Conservation (phyloP, 1,139 yeast genomes). For the Kodamaea alishanica region DNA sequence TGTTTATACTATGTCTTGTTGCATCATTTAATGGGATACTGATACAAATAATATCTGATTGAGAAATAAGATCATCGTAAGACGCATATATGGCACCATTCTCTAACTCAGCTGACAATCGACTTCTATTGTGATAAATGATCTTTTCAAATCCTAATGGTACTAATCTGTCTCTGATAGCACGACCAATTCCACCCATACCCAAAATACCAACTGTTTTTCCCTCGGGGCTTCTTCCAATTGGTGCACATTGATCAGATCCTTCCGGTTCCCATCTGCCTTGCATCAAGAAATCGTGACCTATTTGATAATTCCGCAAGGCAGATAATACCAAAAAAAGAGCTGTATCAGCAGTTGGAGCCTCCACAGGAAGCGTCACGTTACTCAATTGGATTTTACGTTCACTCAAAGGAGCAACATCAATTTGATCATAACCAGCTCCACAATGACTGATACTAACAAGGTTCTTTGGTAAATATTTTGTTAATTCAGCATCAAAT, state of each 20-base stretch:
- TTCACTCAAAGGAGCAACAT: constrained; percentile 48
- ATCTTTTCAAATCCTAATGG: constrained; percentile 64
- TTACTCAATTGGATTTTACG: constrained; percentile 65
- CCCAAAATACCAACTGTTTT: constrained; percentile 66
- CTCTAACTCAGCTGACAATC: constrained; percentile 52
- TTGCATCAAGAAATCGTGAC: constrained; percentile 44
- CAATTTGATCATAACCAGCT: constrained; percentile 91
- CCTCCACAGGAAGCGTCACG: constrained; percentile 69
- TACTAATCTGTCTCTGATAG: constrained; percentile 55
- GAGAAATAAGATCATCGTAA: constrained; percentile 51
- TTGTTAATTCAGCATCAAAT: constrained; percentile 69
- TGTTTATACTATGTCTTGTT: constrained; percentile 58
- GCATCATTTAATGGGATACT: constrained; percentile 59
- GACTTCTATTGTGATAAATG: constrained; percentile 58
- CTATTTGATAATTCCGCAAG: constrained; percentile 57
- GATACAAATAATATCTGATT: constrained; percentile 57
- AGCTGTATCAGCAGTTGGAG: constrained; percentile 81
- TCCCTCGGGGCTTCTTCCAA: constrained; percentile 50
- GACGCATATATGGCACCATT: constrained; percentile 53
- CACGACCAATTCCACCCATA: constrained; percentile 75
- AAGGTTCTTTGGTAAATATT: constrained; percentile 56
- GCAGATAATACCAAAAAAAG: constrained; percentile 63
- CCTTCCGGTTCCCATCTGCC: constrained; percentile 56
- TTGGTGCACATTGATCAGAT: constrained; percentile 17
- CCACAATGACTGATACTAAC: constrained; percentile 75